A percentile compares a stretch with the other conserved stretches of the same genome.
These are phyloP conservation scores for Dothistroma septosporum DNA, from an alignment of 2,329 filamentous ascomycete species.

Conservation along the genomic window DNA sequence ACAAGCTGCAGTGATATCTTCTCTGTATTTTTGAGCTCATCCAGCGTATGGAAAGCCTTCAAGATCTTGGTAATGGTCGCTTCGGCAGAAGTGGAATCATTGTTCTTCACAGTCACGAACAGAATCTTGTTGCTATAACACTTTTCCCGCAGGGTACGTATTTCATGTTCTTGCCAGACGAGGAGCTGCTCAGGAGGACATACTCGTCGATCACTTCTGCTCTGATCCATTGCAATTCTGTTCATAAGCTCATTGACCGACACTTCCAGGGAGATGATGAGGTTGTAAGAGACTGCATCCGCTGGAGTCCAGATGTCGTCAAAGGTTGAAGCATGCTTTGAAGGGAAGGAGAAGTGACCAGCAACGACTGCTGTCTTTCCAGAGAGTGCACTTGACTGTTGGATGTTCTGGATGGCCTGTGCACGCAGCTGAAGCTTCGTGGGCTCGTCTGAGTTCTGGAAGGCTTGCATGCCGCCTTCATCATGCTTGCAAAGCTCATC, in stretches of 20 bases:
- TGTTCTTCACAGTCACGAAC: constrained; percentile 37
- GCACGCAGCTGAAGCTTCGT: constrained; percentile 42
- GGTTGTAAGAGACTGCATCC: constrained; percentile 50
- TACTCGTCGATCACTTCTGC: constrained; percentile 25
- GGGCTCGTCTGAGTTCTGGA: constrained; percentile 39
- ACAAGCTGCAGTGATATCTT: constrained; percentile 35
- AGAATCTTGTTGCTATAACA: constrained; percentile 47
- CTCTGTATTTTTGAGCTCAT: background rate
- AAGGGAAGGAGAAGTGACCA: constrained; percentile 57
- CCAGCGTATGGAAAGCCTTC: background rate
- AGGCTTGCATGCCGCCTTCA: constrained; percentile 47
- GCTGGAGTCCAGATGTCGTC: constrained; percentile 41
- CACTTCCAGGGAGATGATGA: constrained; percentile 56
- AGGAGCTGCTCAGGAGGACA: constrained; percentile 37
- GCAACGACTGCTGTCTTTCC: constrained; percentile 47
- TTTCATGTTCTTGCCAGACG: constrained; percentile 50
- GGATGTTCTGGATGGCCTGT: constrained; percentile 46
- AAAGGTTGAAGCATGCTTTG: constrained; percentile 25
- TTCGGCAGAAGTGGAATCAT: background rate
- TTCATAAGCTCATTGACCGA: constrained; percentile 35
- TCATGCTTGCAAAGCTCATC: constrained; percentile 43
- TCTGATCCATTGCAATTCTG: constrained; percentile 40
- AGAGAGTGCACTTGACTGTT: constrained; percentile 34
- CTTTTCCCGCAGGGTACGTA: constrained; percentile 38
- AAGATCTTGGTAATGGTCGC: background rate